These are phyloP conservation scores for Debaryomyces maramus DNA, from an alignment of 805 yeast species.

Conservation along the genomic window DNA sequence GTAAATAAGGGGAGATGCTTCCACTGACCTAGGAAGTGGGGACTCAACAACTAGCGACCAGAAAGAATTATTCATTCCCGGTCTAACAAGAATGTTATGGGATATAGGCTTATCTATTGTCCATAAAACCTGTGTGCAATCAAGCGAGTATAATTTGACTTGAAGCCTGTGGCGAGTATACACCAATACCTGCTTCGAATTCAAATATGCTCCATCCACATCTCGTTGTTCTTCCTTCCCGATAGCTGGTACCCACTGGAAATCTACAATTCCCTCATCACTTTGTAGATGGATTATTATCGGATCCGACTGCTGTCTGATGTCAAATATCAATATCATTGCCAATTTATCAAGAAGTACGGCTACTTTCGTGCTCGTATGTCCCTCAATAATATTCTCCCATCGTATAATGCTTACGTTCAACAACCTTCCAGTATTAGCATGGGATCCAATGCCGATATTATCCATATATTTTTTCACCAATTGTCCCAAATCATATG, in stretches of 20 bases:
- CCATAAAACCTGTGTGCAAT: conserved; percentile 32
- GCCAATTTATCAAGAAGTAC: conserved; percentile 19
- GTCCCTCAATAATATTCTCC: conserved; percentile 18
- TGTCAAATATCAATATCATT: conserved; percentile 24
- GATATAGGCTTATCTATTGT: conserved; percentile 34
- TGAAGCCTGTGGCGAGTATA: conserved; percentile 27
- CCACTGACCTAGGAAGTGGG: conserved; percentile 15
- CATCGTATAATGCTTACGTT: conserved; percentile 14
- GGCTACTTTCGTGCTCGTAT: conserved; percentile 30
- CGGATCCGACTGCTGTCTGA: conserved; percentile 22
- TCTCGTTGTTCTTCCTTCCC: conserved; percentile 1
- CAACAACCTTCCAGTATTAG: neutral
- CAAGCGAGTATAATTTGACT: conserved; percentile 36
- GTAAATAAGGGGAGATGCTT: conserved; percentile 17
- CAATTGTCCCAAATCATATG: conserved; percentile 8
- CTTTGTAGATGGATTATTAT: conserved; percentile 30
- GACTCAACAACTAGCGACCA: conserved; percentile 35
- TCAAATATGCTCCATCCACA: conserved; percentile 30
- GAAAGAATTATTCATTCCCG: conserved; percentile 14
- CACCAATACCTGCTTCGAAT: conserved; percentile 33
- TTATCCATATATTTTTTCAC: conserved; percentile 3
- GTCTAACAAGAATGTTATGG: conserved; percentile 17
- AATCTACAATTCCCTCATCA: conserved; percentile 27
- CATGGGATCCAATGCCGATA: neutral
- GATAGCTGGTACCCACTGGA: conserved; percentile 36